phyloP scores from a whole-genome alignment of 305 asterid genomes.

The Plantago lanceolata region DNA sequence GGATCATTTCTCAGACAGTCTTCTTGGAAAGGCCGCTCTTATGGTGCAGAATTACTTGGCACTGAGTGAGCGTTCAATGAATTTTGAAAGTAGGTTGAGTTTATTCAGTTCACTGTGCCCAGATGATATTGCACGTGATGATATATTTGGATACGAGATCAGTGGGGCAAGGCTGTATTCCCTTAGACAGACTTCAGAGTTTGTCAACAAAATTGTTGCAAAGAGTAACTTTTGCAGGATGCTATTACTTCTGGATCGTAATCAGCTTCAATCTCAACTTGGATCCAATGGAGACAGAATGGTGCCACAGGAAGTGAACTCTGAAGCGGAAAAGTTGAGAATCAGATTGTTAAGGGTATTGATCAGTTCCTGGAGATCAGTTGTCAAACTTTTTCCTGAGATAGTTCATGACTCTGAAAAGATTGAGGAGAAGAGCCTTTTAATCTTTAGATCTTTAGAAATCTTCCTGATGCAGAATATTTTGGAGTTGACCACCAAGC shows the following conservation, averaged over 20 bases:
- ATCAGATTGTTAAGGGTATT: constrained; percentile 48
- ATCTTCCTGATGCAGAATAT: constrained; percentile 50
- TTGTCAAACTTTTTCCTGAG: constrained; percentile 48
- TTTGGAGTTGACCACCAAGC: constrained; percentile 43
- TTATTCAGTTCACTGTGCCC: constrained; percentile 66
- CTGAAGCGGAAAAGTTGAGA: constrained; percentile 46
- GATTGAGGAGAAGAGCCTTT: constrained; percentile 33
- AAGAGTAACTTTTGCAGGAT: constrained; percentile 59
- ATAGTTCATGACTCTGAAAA: constrained; percentile 32
- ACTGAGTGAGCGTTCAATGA: constrained; percentile 37
- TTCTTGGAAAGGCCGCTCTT: constrained; percentile 61
- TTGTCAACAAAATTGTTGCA: constrained; percentile 63
- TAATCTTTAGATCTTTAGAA: constrained; percentile 65
- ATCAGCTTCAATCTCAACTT: constrained; percentile 30
- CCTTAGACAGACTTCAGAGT: constrained; percentile 47
- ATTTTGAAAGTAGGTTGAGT: constrained; percentile 40
- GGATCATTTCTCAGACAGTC: constrained; percentile 52
- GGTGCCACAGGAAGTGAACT: constrained; percentile 32
- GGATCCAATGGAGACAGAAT: constrained; percentile 31
- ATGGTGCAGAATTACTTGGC: constrained; percentile 42
- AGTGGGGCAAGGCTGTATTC: constrained; percentile 44
- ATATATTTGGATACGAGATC: constrained; percentile 40
- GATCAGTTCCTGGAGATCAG: constrained; percentile 62
- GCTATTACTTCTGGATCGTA: constrained; percentile 43
- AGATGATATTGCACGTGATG: constrained; percentile 34